Percentiles rank a stretch among this genome's conserved stretches.
These are phyloP conservation scores for Penicillium brevicompactum DNA, from an alignment of 2,329 filamentous ascomycete species.

Conservation along the genomic window DNA sequence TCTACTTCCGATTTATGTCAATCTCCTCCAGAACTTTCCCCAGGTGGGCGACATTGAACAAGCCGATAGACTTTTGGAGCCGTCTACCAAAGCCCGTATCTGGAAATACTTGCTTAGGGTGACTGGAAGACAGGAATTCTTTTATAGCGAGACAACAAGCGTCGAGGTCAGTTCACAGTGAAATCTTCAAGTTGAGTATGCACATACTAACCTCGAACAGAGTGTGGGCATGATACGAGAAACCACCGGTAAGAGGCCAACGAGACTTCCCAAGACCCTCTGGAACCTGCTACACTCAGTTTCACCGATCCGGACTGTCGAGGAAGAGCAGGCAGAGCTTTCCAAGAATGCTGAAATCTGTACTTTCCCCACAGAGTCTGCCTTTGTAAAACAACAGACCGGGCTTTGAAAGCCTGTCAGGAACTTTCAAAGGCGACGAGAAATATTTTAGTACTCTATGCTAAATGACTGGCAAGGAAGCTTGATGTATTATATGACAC, in stretches of 20 bases:
- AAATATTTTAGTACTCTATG: not conserved
- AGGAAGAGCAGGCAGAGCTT: conserved; percentile 1
- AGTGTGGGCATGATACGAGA: not conserved
- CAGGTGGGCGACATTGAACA: not conserved
- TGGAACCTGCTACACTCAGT: not conserved
- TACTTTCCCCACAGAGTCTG: not conserved
- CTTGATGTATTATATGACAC: not conserved
- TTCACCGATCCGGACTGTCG: not conserved
- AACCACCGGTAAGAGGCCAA: not conserved
- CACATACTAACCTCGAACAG: not conserved
- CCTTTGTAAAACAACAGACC: not conserved
- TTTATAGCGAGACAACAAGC: not conserved
- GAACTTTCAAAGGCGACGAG: not conserved
- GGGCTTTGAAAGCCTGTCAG: not conserved
- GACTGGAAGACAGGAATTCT: not conserved
- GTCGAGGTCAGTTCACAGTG: not conserved
- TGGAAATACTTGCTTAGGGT: not conserved
- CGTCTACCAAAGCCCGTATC: not conserved
- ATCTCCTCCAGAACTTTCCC: not conserved
- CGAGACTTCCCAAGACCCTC: not conserved
- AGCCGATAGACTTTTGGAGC: not conserved
- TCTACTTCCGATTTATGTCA: not conserved
- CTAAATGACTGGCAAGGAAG: not conserved
- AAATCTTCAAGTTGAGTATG: not conserved
- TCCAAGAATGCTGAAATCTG: conserved; percentile 1